Evolutionary conservation across 495 filamentous ascomycete genomes (phyloP).

Genomic region (Tuber borchii): DNA sequence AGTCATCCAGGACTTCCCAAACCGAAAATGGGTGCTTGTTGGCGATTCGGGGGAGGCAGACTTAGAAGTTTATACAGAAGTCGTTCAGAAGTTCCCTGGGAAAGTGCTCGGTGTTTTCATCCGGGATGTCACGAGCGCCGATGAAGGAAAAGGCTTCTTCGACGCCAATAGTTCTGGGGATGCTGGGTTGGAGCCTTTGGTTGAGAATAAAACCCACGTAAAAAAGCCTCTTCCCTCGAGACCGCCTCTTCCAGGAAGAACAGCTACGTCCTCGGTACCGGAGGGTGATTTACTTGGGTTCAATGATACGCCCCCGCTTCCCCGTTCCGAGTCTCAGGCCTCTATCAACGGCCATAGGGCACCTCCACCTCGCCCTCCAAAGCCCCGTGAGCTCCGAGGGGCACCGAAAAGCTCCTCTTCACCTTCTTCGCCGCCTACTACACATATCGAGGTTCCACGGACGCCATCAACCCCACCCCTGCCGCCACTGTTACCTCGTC

Average conservation of each 20-base stretch:
- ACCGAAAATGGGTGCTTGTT: constrained; percentile 80
- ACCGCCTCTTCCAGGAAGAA: not conserved
- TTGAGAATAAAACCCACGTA: not conserved
- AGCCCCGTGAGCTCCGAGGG: constrained; percentile 58
- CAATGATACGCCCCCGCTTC: not conserved
- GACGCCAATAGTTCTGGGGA: constrained; percentile 6
- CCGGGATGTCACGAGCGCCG: constrained; percentile 69
- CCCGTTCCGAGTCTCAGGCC: not conserved
- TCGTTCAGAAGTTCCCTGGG: constrained; percentile 74
- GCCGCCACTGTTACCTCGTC: constrained; percentile 18
- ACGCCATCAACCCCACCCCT: constrained; percentile 17
- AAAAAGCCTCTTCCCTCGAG: not conserved
- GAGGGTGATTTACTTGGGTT: not conserved
- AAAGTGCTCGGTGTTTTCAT: constrained; percentile 83
- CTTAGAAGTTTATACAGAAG: constrained; percentile 92
- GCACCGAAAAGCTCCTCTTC: constrained; percentile 8
- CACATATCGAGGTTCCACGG: not conserved
- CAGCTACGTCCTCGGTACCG: not conserved
- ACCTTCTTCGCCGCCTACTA: not conserved
- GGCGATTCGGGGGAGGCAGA: constrained; percentile 96
- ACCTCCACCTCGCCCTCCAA: constrained; percentile 59
- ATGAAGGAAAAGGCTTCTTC: constrained; percentile 20
- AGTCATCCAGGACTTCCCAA: constrained; percentile 81
- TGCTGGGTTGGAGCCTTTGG: too few relatives aligned
- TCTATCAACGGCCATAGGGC: constrained; percentile 40